Base-by-base conservation (phyloP, 2,329 filamentous ascomycete species). In the Penicillium verrucosum region DNA sequence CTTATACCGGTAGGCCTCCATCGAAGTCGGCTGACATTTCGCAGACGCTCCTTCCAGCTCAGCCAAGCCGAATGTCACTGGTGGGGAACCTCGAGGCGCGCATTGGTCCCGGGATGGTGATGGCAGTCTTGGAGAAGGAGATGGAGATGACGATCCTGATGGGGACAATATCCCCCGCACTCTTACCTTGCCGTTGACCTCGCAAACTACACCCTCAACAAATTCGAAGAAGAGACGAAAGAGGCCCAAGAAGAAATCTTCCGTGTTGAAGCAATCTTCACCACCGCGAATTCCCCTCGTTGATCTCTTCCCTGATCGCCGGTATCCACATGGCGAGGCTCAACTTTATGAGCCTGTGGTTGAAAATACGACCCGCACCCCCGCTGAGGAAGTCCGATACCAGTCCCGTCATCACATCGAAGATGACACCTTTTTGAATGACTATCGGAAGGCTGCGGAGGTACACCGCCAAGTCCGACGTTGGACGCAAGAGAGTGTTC, bases 381-480 rank as follows among this genome's bases (percentile, higher is more conserved):
- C 79, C 2, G 73, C 66, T 56, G 78, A 80, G 60, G 80, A 82
- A 68, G 65, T 73, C 49, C 74, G 79, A 32, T 73, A 80, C 57
- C 59, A 77, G 21, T 63, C 69, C 12, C 69, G 69, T n/a, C 38
- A 70, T 14, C 71, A 77, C 51, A 70, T 75, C 51, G 72, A 77
- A 64, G 78, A 81, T 58, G 71, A 76, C 23, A 74, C 72, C 12
- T 83, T 82, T 62, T 72, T 84, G 23, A 72, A 70, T 25, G 75
- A 84, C 56, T 85, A 84, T 67, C 80, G 82, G 46, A 76, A 83
- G 67, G 82, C 80, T 10, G 82, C 82, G 0, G 82, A 84, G 63
- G 73, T 82, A 44, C 82, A 85, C 66, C 77, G 82, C 43, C 79
- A 84, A 67, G 80, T 82, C 45, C 78, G 82, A 27, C 76, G 77